Evolutionary conservation across 2,329 filamentous ascomycete genomes (phyloP).

Genomic region (Curvularia sp.): DNA sequence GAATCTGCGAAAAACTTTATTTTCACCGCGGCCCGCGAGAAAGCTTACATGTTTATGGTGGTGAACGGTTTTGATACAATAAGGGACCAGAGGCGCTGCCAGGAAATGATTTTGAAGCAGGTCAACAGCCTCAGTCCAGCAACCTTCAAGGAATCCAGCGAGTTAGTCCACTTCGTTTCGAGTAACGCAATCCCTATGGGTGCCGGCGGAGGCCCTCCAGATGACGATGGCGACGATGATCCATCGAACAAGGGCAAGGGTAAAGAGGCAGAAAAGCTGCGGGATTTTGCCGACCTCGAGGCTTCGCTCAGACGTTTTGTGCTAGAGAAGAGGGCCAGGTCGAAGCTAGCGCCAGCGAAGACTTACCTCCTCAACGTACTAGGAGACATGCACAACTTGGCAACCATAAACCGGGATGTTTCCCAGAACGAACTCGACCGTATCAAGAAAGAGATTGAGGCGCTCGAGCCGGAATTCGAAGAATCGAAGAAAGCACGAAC

Average conservation of each 20-base stretch:
- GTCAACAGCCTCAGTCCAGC: conserved; percentile 85
- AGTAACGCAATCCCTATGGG: conserved; percentile 90
- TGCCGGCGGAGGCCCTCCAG: conserved; percentile 42
- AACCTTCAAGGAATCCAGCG: conserved; percentile 89
- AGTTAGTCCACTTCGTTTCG: conserved; percentile 96
- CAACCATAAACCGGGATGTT: conserved; percentile 85
- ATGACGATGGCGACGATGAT: conserved; percentile 52
- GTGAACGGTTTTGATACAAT: conserved; percentile 98
- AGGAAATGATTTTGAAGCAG: conserved; percentile 93
- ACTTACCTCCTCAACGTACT: conserved; percentile 95
- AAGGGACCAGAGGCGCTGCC: conserved; percentile 85
- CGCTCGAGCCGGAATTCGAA: conserved; percentile 85
- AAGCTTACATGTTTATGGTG: conserved; percentile 98
- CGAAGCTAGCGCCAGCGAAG: conserved; percentile 93
- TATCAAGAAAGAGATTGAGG: conserved; percentile 78
- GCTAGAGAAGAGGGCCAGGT: conserved; percentile 91
- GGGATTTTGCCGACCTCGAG: conserved; percentile 90
- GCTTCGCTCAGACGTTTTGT: conserved; percentile 90
- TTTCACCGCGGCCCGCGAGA: conserved; percentile 91
- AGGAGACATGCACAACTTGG: conserved; percentile 82
- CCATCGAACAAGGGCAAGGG: conserved; percentile 68
- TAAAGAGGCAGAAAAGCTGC: conserved; percentile 76
- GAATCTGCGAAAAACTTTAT: conserved; percentile 98
- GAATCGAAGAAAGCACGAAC: conserved; percentile 79
- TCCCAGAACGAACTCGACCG: conserved; percentile 84